Conservation (phyloP, 306 rosid species). For the Canavalia gladiata region DNA sequence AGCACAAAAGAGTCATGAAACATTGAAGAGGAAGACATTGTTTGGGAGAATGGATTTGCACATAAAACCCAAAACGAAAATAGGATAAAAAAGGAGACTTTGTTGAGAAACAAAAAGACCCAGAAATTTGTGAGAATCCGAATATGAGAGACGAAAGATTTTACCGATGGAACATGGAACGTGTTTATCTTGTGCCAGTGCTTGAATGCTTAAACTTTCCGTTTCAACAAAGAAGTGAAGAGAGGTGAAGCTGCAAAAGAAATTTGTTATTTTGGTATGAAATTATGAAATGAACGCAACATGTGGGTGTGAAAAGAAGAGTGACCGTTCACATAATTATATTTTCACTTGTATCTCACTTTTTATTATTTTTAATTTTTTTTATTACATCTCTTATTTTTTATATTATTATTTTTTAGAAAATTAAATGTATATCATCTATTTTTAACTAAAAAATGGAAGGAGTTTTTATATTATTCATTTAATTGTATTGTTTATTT, state of each 20-base stretch:
- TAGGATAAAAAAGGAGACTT: neutral
- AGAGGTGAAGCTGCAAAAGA: neutral
- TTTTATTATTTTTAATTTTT: no score
- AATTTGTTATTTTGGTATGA: neutral
- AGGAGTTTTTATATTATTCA: no score
- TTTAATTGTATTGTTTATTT: no score
- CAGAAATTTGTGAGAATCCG: neutral
- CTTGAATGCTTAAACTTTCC: neutral
- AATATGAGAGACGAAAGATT: neutral
- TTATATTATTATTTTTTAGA: no score
- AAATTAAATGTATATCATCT: no score
- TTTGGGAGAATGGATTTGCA: neutral
- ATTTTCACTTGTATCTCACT: no score
- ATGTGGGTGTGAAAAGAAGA: no score
- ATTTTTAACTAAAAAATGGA: no score
- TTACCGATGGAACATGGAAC: slow-evolving; percentile 22
- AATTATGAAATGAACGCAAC: no score
- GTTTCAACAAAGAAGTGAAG: neutral
- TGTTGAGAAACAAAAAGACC: neutral
- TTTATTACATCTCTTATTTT: no score
- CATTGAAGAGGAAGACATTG: neutral
- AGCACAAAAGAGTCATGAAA: neutral
- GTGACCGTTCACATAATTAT: no score
- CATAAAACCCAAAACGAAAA: neutral
- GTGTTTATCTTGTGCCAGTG: neutral